Evolutionary conservation across 2,329 filamentous ascomycete genomes (phyloP), one percentile per base, ranked within the genome.

Genomic region (Escovopsis sp.): DNA sequence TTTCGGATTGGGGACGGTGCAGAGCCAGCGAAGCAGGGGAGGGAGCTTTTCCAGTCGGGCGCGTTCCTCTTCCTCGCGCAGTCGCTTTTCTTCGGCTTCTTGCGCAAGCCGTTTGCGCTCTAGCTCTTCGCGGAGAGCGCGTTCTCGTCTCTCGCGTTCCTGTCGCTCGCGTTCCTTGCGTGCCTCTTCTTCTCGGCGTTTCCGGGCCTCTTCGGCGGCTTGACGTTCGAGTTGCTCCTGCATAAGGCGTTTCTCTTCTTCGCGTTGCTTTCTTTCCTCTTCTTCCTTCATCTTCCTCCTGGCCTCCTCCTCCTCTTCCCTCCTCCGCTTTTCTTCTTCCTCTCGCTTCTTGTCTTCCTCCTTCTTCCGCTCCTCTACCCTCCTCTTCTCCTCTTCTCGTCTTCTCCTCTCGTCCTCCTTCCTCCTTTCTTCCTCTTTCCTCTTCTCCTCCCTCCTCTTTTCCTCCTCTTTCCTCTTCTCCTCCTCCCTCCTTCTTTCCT

Each of bases 21-120:
- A 69, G 23, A 82, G 67, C 76, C 77, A 81, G 39, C 69, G 71
- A 37, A 82, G 57, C 32, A 80, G 60, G 34, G 74, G 68, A 4
- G 77, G 77, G 15, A 81, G 56, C 49, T 72, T 77, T 34, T 69
- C 66, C 26, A 80, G 53, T 12, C 73, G 69, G 30, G 62, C 58
- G 26, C 66, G 67, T 50, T 77, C 73, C 53, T 73, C 64, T 51
- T 80, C 72, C 48, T 74, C 66, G 26, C 64, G 68, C 11, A 69
- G 53, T 38, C 69, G 66, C 43, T 65, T 66, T 43, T 66, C 60
- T 48, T 75, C 72, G 4, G 67, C 69, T 56, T 75, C 70, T 28
- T 65, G 65, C 11, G 68, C 68, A 36, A 64, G 65, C 36, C 64
- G 66, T 50, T 69, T 69, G 8, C 63, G 63, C 47, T 72, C 69